Conservation (phyloP, 2,329 filamentous ascomycete genomes). For the Fusarium staphyleae region DNA sequence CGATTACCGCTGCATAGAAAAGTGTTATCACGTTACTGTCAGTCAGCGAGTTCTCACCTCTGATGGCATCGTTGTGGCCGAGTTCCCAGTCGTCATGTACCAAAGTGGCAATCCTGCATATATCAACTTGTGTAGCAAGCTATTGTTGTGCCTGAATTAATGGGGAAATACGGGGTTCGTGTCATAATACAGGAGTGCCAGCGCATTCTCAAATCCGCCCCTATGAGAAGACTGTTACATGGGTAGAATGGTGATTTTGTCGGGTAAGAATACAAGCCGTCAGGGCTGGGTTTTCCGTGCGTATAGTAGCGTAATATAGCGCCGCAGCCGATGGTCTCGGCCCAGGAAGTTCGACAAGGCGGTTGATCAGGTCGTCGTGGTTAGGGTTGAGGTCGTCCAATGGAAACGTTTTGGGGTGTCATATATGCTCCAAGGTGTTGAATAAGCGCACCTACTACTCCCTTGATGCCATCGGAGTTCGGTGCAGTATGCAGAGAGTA, state of each 20-base stretch:
- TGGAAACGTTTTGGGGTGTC: not conserved
- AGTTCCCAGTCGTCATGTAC: constrained; percentile 2
- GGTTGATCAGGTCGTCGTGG: not conserved
- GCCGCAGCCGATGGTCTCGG: not conserved
- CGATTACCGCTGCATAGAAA: constrained; percentile 4
- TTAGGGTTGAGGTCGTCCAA: constrained; percentile 3
- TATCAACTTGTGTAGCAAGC: constrained; percentile 15
- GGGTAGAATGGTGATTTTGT: not conserved
- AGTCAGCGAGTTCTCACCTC: not conserved
- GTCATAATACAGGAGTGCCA: constrained; percentile 4
- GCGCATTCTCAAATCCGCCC: not conserved
- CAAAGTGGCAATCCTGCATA: too few species aligned
- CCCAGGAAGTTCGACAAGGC: constrained; percentile 8
- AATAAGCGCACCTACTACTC: constrained; percentile 10
- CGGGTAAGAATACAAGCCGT: constrained; percentile 9
- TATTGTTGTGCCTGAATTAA: constrained; percentile 6
- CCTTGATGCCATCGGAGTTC: not conserved
- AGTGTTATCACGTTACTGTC: constrained; percentile 16
- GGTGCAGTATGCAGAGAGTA: constrained; percentile 21
- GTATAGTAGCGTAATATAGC: constrained; percentile 5
- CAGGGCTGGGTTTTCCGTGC: not conserved
- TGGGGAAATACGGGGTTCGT: constrained; percentile 13
- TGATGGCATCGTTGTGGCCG: not conserved
- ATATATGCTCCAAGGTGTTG: constrained; percentile 14
- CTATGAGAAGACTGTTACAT: constrained; percentile 5